These are phyloP conservation scores for Aspergillus sp. DNA, from an alignment of 2,329 filamentous ascomycete species.

Conservation along the genomic window DNA sequence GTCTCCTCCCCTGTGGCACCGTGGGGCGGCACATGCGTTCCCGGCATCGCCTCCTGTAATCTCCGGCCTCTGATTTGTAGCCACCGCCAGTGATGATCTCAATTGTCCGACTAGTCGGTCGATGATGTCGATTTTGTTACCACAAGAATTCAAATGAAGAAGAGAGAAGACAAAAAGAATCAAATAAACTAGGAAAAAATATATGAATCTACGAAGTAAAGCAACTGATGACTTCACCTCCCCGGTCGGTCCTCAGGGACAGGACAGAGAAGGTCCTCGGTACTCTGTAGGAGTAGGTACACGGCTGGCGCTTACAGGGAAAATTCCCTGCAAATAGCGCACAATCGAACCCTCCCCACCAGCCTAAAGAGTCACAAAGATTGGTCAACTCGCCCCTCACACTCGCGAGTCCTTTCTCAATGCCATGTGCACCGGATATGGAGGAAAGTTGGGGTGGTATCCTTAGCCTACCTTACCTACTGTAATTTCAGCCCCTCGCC, in stretches of 20 bases:
- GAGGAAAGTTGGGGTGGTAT: not conserved
- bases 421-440: not conserved
- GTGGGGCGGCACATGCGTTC: constrained; percentile 19
- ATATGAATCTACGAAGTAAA: too few relatives aligned
- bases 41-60: constrained; percentile 19
- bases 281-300: too few relatives aligned
- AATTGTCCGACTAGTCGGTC: constrained; percentile 7
- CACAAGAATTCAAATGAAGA: too few relatives aligned
- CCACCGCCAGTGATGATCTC: constrained; percentile 20
- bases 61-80: constrained; percentile 24
- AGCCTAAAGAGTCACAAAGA: too few relatives aligned
- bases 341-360: too few relatives aligned
- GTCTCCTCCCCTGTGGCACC: constrained; percentile 10
- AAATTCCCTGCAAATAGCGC: too few relatives aligned
- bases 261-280: too few relatives aligned
- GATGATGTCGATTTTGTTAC: constrained; percentile 18
- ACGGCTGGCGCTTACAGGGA: too few relatives aligned
- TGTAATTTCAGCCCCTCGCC: too few relatives aligned
- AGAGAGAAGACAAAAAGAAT: not conserved
- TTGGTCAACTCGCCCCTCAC: not conserved
- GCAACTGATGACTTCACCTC: too few relatives aligned
- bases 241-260: too few relatives aligned
- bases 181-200: not conserved
- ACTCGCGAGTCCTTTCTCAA: not conserved
- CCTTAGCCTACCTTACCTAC: too few relatives aligned